phyloP scores from a whole-genome alignment of 345 rosid genomes.

The Hevea brasiliensis region DNA sequence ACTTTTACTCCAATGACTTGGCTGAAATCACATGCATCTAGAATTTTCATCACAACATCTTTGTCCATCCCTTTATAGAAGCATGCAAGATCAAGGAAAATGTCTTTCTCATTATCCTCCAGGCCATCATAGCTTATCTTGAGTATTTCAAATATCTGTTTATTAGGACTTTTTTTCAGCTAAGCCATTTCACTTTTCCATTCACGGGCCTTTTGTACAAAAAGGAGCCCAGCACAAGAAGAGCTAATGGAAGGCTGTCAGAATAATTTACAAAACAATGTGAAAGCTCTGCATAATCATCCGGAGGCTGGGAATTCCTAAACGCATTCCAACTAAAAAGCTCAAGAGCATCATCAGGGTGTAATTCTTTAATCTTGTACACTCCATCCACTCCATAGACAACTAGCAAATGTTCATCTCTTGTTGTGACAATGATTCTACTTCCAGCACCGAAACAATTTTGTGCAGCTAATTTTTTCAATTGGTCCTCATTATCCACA shows the following conservation, averaged over 20 bases:
- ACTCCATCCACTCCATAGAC: neutral
- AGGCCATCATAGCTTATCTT: slow-evolving; percentile 22
- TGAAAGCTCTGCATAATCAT: neutral
- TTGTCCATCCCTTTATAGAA: slow-evolving; percentile 25
- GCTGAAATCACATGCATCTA: slow-evolving; percentile 17
- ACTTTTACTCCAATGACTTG: slow-evolving; percentile 9
- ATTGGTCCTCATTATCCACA: slow-evolving; percentile 7
- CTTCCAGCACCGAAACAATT: slow-evolving; percentile 15
- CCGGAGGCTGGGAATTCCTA: slow-evolving; percentile 2
- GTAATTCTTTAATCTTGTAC: slow-evolving; percentile 11
- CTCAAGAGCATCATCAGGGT: neutral
- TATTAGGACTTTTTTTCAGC: slow-evolving; percentile 7
- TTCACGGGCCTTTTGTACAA: slow-evolving; percentile 8
- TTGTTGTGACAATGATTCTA: slow-evolving; percentile 16
- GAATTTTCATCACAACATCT: slow-evolving; percentile 4
- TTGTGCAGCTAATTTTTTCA: slow-evolving; percentile 8
- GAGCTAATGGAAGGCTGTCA: slow-evolving; percentile 18
- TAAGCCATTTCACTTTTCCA: slow-evolving; percentile 17
- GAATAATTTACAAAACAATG: neutral
- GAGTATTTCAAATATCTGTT: slow-evolving; percentile 7
- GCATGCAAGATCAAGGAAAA: slow-evolving; percentile 27
- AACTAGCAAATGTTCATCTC: slow-evolving; percentile 8
- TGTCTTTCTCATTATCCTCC: slow-evolving; percentile 15
- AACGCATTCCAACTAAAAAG: slow-evolving; percentile 21
- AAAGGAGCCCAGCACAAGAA: slow-evolving; percentile 23